Evolutionary conservation across 495 filamentous ascomycete species (phyloP), one percentile per base, ranked within the genome.

Genomic region (Xylaria longipes): DNA sequence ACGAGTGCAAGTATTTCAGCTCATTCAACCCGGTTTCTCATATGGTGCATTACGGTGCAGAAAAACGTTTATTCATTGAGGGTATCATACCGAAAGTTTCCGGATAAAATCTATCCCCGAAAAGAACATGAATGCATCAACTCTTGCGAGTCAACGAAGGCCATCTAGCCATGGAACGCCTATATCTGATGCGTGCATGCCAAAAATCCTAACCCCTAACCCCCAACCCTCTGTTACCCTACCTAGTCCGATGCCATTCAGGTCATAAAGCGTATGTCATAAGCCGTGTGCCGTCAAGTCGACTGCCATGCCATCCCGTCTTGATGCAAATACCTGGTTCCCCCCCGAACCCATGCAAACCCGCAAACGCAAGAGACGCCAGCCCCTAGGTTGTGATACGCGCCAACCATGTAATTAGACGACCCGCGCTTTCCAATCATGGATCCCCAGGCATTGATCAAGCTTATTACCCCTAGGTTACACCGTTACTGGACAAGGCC

Each of bases 401-500:
- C n/a, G 27, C 52, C 43, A 58, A 25, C 22, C 35, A 52, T 52
- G 45, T 45, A 41, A 70, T 56, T 14, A 52, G 45, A 25, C 20
- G 60, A 12, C n/a, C 57, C 33, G 22, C 29, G 20, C 15, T 12
- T 46, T 41, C 31, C 20, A 6, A 62, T n/a, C 45, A 52, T 45
- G 14, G 25, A 62, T 17, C 2, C 31, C 58, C 29, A 6, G 37
- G 12, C 35, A 1, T 33, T 15, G 5, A 11, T 29, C 3, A 48
- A 33, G 14, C 39, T 60, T 27, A 25, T 1, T 7, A 15, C n/a
- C 29, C 41, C 8, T 25, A 35, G 9, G 6, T 41, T 17, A 45
- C 52, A 29, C 45, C 8, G 61, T 74, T 14, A 73, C 74, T 65
- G 73, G 62, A 77, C 76, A 46, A 77, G 60, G 41, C 75, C 75